These are phyloP conservation scores for Colletotrichum costaricense DNA, from an alignment of 2,329 filamentous ascomycete species.

Conservation along the genomic window DNA sequence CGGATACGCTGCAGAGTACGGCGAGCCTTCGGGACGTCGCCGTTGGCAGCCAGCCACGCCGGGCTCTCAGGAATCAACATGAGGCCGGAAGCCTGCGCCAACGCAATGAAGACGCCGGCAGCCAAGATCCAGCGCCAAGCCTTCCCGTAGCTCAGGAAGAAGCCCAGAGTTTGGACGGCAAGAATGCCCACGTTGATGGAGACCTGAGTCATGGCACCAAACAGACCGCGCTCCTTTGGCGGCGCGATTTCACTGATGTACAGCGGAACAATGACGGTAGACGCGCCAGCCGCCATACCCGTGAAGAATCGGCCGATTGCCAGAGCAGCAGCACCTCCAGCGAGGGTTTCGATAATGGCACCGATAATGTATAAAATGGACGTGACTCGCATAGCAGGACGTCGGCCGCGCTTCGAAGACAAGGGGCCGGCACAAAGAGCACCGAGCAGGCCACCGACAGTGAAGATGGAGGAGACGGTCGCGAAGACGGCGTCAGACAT, in stretches of 20 bases:
- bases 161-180: conserved; percentile 83
- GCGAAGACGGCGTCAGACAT: conserved; percentile 88
- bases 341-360: conserved; percentile 79
- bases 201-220: conserved; percentile 87
- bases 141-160: conserved; percentile 83
- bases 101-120: conserved; percentile 75
- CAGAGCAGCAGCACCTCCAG: conserved; percentile 75
- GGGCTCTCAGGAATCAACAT: conserved; percentile 87
- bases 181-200: conserved; percentile 94
- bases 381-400: conserved; percentile 81
- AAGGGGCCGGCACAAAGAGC: conserved; percentile 83
- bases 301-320: conserved; percentile 81
- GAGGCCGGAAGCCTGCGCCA: conserved; percentile 76
- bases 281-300: conserved; percentile 86
- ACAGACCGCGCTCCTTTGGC: conserved; percentile 78
- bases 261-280: conserved; percentile 92
- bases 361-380: conserved; percentile 82
- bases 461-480: conserved; percentile 90
- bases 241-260: conserved; percentile 95
- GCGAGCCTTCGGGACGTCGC: conserved; percentile 69
- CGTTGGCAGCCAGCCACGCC: conserved; percentile 82
- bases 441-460: conserved; percentile 86
- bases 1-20: conserved; percentile 80
- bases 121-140: conserved; percentile 88
- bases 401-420: conserved; percentile 81